Evolutionary conservation across 495 filamentous ascomycete genomes (phyloP).

Genomic region (Corynascus novoguineensis): DNA sequence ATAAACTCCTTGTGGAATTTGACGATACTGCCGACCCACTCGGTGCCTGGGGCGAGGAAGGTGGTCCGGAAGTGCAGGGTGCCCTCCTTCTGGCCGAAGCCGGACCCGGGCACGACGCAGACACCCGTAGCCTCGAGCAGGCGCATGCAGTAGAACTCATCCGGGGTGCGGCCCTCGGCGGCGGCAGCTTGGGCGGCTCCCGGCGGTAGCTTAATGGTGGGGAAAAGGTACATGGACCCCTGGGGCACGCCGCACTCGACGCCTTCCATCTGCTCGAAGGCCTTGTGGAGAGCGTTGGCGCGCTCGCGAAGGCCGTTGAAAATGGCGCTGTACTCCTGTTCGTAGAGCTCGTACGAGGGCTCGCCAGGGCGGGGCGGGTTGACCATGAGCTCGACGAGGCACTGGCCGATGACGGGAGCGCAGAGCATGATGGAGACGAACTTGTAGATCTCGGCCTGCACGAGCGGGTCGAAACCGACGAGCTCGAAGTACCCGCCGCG

Average conservation of each 20-base stretch:
- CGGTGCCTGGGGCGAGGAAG: slow-evolving; percentile 90
- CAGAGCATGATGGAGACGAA: slow-evolving; percentile 94
- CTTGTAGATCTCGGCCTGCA: slow-evolving; percentile 94
- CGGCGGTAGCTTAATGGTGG: slow-evolving; percentile 71
- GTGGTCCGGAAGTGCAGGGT: slow-evolving; percentile 94
- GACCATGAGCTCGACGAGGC: slow-evolving; percentile 92
- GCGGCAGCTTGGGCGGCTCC: slow-evolving; percentile 71
- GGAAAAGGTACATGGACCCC: slow-evolving; percentile 98
- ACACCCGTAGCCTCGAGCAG: slow-evolving; percentile 91
- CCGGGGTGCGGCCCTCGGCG: slow-evolving; percentile 65
- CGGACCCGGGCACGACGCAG: slow-evolving; percentile 87
- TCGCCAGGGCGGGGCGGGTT: slow-evolving; percentile 83
- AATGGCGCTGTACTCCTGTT: slow-evolving; percentile 75
- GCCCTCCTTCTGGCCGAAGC: slow-evolving; percentile 90
- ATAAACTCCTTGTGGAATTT: slow-evolving; percentile 92
- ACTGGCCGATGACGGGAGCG: slow-evolving; percentile 91
- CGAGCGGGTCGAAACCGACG: slow-evolving; percentile 75
- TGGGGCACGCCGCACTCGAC: slow-evolving; percentile 82
- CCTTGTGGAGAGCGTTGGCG: slow-evolving; percentile 77
- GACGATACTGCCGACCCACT: slow-evolving; percentile 83
- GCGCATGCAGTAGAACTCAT: slow-evolving; percentile 90
- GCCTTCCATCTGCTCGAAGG: slow-evolving; percentile 91
- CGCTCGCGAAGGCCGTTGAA: slow-evolving; percentile 67
- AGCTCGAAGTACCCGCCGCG: slow-evolving; percentile 97
- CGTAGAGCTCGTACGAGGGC: slow-evolving; percentile 74